Evolutionary conservation across 2,329 filamentous ascomycete species (phyloP), one percentile per base, ranked within the genome.

Genomic region (Diplocarpon rosae): DNA sequence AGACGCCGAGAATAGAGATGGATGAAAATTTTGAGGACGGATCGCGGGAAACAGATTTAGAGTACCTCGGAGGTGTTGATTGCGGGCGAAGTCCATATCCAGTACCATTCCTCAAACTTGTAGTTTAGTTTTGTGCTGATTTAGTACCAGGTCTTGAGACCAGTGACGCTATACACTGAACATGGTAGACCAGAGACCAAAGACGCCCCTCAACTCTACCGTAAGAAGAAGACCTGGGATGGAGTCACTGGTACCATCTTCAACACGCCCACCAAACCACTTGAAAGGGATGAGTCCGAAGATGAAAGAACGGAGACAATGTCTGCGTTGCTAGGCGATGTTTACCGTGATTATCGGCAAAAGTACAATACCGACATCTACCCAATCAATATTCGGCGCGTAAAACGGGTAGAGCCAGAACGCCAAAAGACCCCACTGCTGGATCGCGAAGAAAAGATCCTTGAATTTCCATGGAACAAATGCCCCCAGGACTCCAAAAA

Each of bases 381-480:
- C 33, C 56, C 57, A 12, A 43, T 60, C 13, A 52, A 60, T 36
- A 57, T 60, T 34, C 52, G 57, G n/a, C 53, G 56, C 31, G 40
- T 49, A 4, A 32, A 37, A 17, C 34, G 32, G 16, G 16, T 45
- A 13, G 39, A 46, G n/a, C 15, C 37, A 9, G 16, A n/a, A 1
- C 29, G 38, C 10, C 35, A 20, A 9, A 28, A 39, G 28, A 10
- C 17, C 10, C 7, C 30, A 5, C 30, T 41, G 11, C 43, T 29
- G 2, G 31, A 37, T 12, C 36, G 38, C 2, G 41, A 33, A 4
- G 48, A 49, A 37, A 41, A 7, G 0, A 14, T 40, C 11, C 30
- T 45, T 15, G 27, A 39, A 17, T 45, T 42, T 13, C 40, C 45
- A 14, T 53, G 49, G 45, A n/a, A 43, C 3, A 47, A 50, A 15